Percentiles rank a stretch among this genome's conserved stretches.
Evolutionary conservation across 2,329 filamentous ascomycete species (phyloP).

Genomic region (Chaetomium olivaceum): DNA sequence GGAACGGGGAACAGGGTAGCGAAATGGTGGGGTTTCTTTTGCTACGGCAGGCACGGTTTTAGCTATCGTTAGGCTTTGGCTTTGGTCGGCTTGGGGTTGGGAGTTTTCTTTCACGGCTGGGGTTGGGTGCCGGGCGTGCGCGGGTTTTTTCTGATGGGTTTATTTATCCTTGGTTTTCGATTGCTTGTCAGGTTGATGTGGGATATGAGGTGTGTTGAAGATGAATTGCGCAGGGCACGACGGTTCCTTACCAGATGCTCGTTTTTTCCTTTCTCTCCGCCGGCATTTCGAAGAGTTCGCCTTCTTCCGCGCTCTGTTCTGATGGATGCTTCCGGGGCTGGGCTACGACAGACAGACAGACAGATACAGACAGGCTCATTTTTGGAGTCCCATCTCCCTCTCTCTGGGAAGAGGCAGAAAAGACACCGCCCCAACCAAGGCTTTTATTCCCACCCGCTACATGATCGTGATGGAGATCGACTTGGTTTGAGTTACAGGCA

Average conservation of each 20-base stretch:
- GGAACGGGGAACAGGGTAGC: not conserved
- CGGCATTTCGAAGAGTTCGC: not conserved
- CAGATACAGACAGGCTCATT: not conserved
- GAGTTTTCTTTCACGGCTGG: not conserved
- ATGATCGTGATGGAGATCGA: too few species aligned
- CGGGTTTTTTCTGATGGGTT: not conserved
- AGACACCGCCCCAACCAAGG: not conserved
- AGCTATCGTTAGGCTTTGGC: not conserved
- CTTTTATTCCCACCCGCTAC: not conserved
- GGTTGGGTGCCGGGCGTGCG: not conserved
- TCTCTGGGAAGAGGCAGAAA: not conserved
- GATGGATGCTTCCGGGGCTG: not conserved
- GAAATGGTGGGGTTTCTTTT: not conserved
- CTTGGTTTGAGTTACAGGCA: too few species aligned
- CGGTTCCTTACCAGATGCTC: not conserved
- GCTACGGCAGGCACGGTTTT: not conserved
- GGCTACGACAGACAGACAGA: not conserved
- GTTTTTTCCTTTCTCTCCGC: not conserved
- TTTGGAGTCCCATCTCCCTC: not conserved
- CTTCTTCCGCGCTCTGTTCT: not conserved
- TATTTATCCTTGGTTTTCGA: not conserved
- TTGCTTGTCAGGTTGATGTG: not conserved
- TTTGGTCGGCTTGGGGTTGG: not conserved
- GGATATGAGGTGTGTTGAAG: not conserved
- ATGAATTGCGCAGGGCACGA: not conserved